Base-by-base conservation (phyloP, 1,284 basidiomycete species). In the Hymenochaete sp. region DNA sequence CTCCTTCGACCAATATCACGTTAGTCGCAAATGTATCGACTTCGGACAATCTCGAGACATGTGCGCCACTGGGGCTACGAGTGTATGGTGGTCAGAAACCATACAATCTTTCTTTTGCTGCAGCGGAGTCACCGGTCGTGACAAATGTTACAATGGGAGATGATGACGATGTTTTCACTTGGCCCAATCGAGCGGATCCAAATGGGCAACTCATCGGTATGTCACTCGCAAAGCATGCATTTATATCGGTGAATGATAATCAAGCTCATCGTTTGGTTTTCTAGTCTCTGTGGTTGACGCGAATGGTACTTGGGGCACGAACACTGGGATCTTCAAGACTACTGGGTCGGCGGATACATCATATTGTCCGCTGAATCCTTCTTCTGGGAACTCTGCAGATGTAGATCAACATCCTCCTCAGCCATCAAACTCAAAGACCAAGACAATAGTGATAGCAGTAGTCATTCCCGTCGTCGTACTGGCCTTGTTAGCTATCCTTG, bases 51-150 rank as follows among this genome's bases (percentile, higher is more conserved):
- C 48, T 75, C 4, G 50, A 58, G 19, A 71, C 72, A 3, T 76
- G 73, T 52, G 58, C 72, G 11, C 65, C 64, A 9, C 70, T 72
- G 68, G 67, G 68, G 10, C 53, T 77, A 3, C 60, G 59, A 2
- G 63, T 75, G 28, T 61, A 56, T 3, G 72, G 72, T 5, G 73
- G 73, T 2, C 57, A 57, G 3, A 65, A 63, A 29, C 74, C 74
- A 0, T 77, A 75, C 57, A 67, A 55, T 21, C 51, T 75, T 5
- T 65, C 68, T 2, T 54, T 76, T 14, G 65, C 62, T 9, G 61
- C 67, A 2, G 38, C 64, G 18, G 60, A 61, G 38, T 67, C 70
- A 0, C 59, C 65, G 3, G 54, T 60, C 4, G 59, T 70, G 16
- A 73, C 70, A 2, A 73, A 73, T 55, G 61, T 68, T 19, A 68